Conservation (phyloP, 805 yeast genomes). For the Clavispora carvajalis region DNA sequence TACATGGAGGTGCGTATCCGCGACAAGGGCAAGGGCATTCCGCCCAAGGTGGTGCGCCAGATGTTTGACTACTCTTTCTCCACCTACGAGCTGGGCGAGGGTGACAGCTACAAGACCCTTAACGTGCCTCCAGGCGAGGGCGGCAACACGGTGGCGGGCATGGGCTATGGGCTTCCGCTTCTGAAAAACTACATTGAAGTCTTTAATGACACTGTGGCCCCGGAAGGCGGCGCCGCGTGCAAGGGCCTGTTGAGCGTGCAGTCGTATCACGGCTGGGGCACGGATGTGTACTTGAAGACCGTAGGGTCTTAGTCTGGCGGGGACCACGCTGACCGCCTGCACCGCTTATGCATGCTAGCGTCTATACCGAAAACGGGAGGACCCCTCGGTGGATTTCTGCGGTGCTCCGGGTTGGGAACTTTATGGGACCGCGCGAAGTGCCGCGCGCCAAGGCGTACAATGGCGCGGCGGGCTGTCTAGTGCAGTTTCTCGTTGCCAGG, state of each 20-base stretch:
- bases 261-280: conserved; percentile 72
- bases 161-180: conserved; percentile 93
- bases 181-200: conserved; percentile 47
- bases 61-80: conserved; percentile 86
- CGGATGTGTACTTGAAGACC: conserved; percentile 62
- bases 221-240: conserved; percentile 12
- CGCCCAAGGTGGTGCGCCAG: conserved; percentile 55
- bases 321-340: too few species aligned
- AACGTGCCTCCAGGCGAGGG: conserved; percentile 70
- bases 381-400: too few species aligned
- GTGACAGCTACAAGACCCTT: conserved; percentile 54
- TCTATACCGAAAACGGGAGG: too few species aligned
- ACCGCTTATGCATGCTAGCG: too few species aligned
- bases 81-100: conserved; percentile 60
- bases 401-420: too few species aligned
- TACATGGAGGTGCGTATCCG: conserved; percentile 68
- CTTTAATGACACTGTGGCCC: conserved; percentile 29
- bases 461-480: too few species aligned
- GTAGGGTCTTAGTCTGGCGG: conserved; percentile 20
- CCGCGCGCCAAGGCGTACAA: too few species aligned
- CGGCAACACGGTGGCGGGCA: conserved; percentile 76
- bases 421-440: too few species aligned
- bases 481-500: too few species aligned
- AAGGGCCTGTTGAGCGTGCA: conserved; percentile 56
- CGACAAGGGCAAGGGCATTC: conserved; percentile 88